phyloP scores from a whole-genome alignment of 169 alveolate genomes.

The Cryptosporidium viatorum region DNA sequence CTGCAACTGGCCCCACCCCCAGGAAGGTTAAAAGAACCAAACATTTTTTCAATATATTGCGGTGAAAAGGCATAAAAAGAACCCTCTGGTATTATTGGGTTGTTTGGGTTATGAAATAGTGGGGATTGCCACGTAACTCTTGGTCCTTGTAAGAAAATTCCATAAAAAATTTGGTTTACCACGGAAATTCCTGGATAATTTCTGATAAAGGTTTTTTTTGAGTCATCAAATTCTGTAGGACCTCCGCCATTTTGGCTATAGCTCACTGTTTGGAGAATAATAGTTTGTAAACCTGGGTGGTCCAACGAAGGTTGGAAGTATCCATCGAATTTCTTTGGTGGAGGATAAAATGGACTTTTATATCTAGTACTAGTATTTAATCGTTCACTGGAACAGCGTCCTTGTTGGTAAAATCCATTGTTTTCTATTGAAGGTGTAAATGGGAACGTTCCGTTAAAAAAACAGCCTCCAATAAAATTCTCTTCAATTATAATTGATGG shows the following conservation, averaged over 20 bases:
- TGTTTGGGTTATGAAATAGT: conserved; percentile 34
- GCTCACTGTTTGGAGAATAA: conserved; percentile 19
- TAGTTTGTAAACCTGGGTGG: conserved; percentile 47
- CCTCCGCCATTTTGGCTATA: conserved; percentile 33
- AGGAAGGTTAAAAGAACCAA: conserved; percentile 39
- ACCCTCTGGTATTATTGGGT: conserved; percentile 39
- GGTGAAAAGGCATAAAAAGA: conserved; percentile 72
- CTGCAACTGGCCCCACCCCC: conserved; percentile 75
- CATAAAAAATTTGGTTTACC: conserved; percentile 39
- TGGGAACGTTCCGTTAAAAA: conserved; percentile 65
- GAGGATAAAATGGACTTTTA: conserved; percentile 64
- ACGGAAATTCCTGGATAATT: conserved; percentile 61
- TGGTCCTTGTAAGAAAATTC: conserved; percentile 68
- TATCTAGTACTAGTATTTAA: conserved; percentile 30
- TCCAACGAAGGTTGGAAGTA: conserved; percentile 49
- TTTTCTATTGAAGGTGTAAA: conserved; percentile 64
- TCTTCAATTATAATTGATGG: conserved; percentile 41
- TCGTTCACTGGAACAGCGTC: conserved; percentile 47
- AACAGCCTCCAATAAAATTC: conserved; percentile 73
- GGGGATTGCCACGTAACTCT: conserved; percentile 59
- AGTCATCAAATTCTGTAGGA: neutral
- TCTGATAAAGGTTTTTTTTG: conserved; percentile 38
- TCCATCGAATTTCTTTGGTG: conserved; percentile 58
- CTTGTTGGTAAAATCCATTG: conserved; percentile 18
- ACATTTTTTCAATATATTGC: conserved; percentile 55